phyloP scores from a whole-genome alignment of 106 monocot species.

The Dioscorea zingiberensis region DNA sequence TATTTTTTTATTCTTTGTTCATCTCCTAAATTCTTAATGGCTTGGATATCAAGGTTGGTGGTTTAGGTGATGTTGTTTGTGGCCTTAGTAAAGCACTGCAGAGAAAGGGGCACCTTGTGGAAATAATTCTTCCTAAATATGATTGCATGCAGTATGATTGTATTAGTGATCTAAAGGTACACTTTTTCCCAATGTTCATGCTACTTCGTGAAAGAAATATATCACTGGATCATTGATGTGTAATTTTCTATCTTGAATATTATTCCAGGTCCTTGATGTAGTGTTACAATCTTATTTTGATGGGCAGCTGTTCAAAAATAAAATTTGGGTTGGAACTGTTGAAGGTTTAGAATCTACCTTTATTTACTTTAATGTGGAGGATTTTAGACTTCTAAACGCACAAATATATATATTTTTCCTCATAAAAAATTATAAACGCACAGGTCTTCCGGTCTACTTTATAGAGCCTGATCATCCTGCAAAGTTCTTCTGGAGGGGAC shows the following conservation, averaged over 20 bases:
- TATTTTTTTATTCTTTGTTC: neutral
- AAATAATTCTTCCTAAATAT: constrained; percentile 93
- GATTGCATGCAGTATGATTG: constrained; percentile 68
- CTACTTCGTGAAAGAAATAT: neutral
- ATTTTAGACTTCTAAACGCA: too few relatives aligned
- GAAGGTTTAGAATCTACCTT: constrained; percentile 42
- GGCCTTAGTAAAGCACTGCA: constrained; percentile 89
- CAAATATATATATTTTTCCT: neutral
- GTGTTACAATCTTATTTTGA: constrained; percentile 72
- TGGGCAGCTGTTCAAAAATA: constrained; percentile 71
- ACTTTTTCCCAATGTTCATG: neutral
- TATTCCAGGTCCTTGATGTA: constrained; percentile 58
- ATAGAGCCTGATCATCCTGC: constrained; percentile 88
- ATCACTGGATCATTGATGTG: too few relatives aligned
- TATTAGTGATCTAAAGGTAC: constrained; percentile 60
- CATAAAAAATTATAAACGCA: constrained; percentile 8
- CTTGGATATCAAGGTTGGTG: constrained; percentile 61
- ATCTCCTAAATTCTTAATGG: constrained; percentile 6
- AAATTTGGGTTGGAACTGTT: constrained; percentile 89
- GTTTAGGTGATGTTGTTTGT: constrained; percentile 89
- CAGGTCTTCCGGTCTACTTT: constrained; percentile 97
- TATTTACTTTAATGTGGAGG: neutral
- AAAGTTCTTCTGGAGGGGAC: constrained; percentile 74
- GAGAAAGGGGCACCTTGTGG: constrained; percentile 81
- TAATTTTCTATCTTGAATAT: constrained; percentile 1